Percentiles rank a stretch among this genome's conserved stretches.
Conservation (phyloP, 768 basidiomycete species). For the Heimioporus sp. region DNA sequence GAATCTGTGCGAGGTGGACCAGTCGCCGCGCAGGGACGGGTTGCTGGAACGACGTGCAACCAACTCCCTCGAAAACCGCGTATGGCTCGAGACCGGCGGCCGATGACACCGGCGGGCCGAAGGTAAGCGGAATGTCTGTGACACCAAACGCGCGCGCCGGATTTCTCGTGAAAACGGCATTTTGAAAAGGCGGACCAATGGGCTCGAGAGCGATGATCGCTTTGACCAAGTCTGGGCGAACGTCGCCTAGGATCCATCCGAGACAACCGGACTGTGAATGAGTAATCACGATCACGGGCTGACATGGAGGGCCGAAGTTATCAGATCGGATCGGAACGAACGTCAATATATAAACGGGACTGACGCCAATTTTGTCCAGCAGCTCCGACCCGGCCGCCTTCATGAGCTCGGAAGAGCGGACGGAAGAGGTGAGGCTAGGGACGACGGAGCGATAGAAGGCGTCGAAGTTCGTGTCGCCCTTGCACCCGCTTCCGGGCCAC, state of each 20-base stretch:
- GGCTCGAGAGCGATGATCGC: constrained; percentile 52
- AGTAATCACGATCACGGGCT: constrained; percentile 48
- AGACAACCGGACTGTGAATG: constrained; percentile 51
- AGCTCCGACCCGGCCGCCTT: constrained; percentile 41
- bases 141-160: constrained; percentile 45
- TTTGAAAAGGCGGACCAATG: constrained; percentile 47
- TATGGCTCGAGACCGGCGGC: constrained; percentile 35
- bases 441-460: constrained; percentile 43
- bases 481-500: constrained; percentile 52
- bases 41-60: constrained; percentile 44
- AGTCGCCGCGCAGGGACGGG: constrained; percentile 40
- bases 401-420: constrained; percentile 38
- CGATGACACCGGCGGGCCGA: constrained; percentile 40
- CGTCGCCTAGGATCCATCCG: constrained; percentile 50
- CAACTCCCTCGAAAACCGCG: constrained; percentile 23
- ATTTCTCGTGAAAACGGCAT: constrained; percentile 35
- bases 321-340: constrained; percentile 2
- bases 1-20: constrained; percentile 41
- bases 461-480: constrained; percentile 45
- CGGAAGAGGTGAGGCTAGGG: constrained; percentile 36
- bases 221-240: constrained; percentile 42
- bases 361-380: constrained; percentile 47
- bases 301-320: background rate
- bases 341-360: background rate
- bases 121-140: constrained; percentile 46